phyloP scores from a whole-genome alignment of 129 eudicot genomes.

The Saposhnikovia divaricata region DNA sequence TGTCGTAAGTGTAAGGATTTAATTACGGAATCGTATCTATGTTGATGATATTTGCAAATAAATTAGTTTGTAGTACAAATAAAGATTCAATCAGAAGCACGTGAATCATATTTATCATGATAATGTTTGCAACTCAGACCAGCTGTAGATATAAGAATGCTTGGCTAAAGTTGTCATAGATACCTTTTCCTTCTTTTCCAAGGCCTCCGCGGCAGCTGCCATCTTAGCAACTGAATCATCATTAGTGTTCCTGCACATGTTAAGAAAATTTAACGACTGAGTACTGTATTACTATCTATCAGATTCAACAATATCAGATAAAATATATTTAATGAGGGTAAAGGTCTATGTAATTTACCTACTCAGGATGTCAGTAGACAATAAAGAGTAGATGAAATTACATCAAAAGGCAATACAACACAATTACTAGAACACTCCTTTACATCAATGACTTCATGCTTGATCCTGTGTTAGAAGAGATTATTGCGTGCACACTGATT shows the following conservation, averaged over 20 bases:
- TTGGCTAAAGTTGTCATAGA: background rate
- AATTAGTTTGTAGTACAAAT: background rate
- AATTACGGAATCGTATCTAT: background rate
- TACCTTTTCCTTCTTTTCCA: conserved; percentile 79
- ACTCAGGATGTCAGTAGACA: background rate
- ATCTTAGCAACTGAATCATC: conserved; percentile 71
- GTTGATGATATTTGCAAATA: conserved; percentile 22
- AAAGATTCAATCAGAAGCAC: background rate
- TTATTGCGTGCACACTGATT: background rate
- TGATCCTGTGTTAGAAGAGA: background rate
- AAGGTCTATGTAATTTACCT: background rate
- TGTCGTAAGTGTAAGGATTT: background rate
- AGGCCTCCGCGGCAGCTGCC: conserved; percentile 79
- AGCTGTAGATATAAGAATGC: background rate
- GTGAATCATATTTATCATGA: background rate
- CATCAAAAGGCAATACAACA: background rate
- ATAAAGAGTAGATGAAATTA: background rate
- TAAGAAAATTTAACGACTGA: conserved; percentile 11
- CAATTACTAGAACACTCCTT: background rate
- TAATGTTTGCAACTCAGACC: conserved; percentile 19
- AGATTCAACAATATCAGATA: background rate
- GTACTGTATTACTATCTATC: background rate
- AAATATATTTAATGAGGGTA: background rate
- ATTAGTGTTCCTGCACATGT: conserved; percentile 52
- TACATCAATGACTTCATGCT: background rate